Evolutionary conservation across 2,329 filamentous ascomycete genomes (phyloP), one percentile per base, ranked within the genome.

Genomic region (Hymenoscyphus scutula): DNA sequence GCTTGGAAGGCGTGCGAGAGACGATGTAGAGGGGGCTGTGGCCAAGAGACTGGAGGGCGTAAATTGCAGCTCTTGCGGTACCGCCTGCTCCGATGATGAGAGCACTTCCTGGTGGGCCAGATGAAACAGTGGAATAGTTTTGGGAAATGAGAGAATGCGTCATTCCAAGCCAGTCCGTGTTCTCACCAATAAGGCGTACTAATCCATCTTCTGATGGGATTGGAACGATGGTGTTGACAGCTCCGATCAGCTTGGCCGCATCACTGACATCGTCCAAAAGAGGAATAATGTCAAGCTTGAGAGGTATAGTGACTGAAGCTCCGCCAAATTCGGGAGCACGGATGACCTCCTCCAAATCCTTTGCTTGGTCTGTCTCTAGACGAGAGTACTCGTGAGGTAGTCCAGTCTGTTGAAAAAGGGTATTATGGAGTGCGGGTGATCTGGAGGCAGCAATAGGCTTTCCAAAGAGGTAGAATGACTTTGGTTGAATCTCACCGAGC

Each of bases 91-190:
- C 95, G 60, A 99, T 86, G 15, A 98, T 91, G 68, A 97, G 84
- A 29, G 85, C 94, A 61, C 87, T 84, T 51, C 80, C 77, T 41
- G 67, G 67, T 17, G 68, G 41, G 19, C 65, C 74, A 3, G 65
- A 66, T 19, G 70, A 62, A 13, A 68, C 60, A 3, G 71, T 65
- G 3, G 65, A 60, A 54, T 71, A 73, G 29, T 65, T 66, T 23
- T 63, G 65, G 5, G 72, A 68, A 5, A 68, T 64, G 37, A 99
- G 83, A 3, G 91, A 88, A 69, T 89, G 85, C 2, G 90, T 86
- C 87, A 99, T 99, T 65, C 95, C 95, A 72, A 87, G 84, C 89
- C 92, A 99, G 78, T 99, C 95, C 13, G 95, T 99, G 77, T 99
- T 99, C 74, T 93, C 90, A 53, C 95, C 95, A 17, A 90, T 76